Percentiles rank a stretch among this genome's conserved stretches.
Conservation (phyloP, 495 filamentous ascomycete genomes). For the Penicillium crystallinum region DNA sequence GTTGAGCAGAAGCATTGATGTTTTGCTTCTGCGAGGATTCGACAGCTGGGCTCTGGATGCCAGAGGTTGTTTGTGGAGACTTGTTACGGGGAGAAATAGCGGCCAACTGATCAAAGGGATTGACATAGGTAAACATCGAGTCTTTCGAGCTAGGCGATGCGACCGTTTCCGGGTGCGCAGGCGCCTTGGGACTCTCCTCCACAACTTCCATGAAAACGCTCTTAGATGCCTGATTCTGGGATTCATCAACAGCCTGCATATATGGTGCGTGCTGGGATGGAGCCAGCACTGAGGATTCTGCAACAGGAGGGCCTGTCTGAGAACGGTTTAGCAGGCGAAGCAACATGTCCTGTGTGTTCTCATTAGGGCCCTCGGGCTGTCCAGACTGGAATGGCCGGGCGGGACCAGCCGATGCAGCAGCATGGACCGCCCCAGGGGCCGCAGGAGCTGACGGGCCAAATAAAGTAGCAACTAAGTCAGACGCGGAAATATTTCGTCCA, state of each 20-base stretch:
- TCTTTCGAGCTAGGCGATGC: constrained; percentile 32
- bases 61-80: constrained; percentile 39
- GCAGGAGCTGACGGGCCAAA: constrained; percentile 36
- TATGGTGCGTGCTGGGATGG: constrained; percentile 2
- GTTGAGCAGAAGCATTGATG: constrained; percentile 18
- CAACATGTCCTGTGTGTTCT: constrained; percentile 61
- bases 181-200: constrained; percentile 14
- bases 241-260: neutral
- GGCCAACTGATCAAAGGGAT: constrained; percentile 73
- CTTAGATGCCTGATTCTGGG: constrained; percentile 14
- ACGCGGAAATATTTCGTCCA: constrained; percentile 53
- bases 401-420: constrained; percentile 11
- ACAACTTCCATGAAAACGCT: constrained; percentile 11
- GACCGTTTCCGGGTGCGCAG: constrained; percentile 30
- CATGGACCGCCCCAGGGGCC: constrained; percentile 24
- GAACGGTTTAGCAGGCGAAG: constrained; percentile 59
- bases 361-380: constrained; percentile 30
- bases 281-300: constrained; percentile 14
- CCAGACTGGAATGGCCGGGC: constrained; percentile 11
- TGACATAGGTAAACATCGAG: constrained; percentile 67
- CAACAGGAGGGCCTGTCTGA: constrained; percentile 35
- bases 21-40: constrained; percentile 27
- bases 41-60: constrained; percentile 31
- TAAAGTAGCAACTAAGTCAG: constrained; percentile 60
- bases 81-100: constrained; percentile 61